Evolutionary conservation across 2,329 filamentous ascomycete species (phyloP).

Genomic region (Trichophaea hybrida): DNA sequence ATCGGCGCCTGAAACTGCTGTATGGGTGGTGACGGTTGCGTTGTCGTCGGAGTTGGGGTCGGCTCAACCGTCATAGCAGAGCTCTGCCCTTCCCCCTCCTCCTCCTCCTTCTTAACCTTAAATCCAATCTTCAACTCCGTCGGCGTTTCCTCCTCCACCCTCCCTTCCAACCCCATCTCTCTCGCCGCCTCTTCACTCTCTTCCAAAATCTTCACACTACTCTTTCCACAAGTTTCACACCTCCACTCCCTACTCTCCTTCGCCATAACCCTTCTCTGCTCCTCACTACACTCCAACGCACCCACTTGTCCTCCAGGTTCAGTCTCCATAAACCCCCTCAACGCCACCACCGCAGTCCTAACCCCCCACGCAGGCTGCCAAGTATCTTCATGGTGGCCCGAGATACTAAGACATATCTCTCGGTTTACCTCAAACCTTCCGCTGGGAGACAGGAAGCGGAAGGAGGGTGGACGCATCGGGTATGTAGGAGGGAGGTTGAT

Average conservation of each 20-base stretch:
- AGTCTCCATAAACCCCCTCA: constrained; percentile 86
- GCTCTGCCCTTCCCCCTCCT: not conserved
- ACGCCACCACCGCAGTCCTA: constrained; percentile 64
- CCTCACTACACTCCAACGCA: constrained; percentile 62
- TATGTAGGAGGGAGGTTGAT: constrained; percentile 83
- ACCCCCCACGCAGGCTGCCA: constrained; percentile 99
- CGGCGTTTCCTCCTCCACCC: constrained; percentile 35
- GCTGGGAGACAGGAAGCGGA: constrained; percentile 83
- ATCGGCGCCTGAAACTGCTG: constrained; percentile 29
- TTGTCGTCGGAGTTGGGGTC: not conserved
- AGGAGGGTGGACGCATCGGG: constrained; percentile 81
- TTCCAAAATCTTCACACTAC: constrained; percentile 58
- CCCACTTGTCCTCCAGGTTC: constrained; percentile 79
- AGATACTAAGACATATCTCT: constrained; percentile 90
- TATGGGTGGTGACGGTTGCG: constrained; percentile 15
- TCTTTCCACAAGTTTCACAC: constrained; percentile 54
- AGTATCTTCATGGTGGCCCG: constrained; percentile 90
- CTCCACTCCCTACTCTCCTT: constrained; percentile 49
- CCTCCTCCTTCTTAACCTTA: constrained; percentile 47
- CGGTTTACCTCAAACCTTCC: constrained; percentile 92
- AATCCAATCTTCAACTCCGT: constrained; percentile 51
- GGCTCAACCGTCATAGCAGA: not conserved
- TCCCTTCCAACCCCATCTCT: constrained; percentile 26
- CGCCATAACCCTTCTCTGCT: constrained; percentile 55
- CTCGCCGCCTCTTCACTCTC: constrained; percentile 50